Base-by-base conservation (phyloP, 768 basidiomycete genomes). In the Asterophora parasitica region DNA sequence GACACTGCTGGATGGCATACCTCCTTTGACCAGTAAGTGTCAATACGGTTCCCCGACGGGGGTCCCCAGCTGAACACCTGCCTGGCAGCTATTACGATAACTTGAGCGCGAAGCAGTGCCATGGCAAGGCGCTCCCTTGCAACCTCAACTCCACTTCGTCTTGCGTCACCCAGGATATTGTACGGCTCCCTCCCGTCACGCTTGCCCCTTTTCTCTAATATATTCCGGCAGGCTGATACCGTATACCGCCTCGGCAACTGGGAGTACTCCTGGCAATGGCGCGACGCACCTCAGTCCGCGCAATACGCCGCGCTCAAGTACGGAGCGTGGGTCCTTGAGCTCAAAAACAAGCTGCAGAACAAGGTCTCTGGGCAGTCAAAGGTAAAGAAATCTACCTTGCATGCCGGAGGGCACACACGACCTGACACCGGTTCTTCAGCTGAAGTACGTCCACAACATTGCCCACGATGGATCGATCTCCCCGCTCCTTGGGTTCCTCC, bases 191-290 rank as follows among this genome's bases (percentile, higher is more conserved):
- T n/a, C n/a, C 15, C 19, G 1, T 42, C 12, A 12, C 20, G n/a
- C 23, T 38, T 17, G 30, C 31, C 11, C 8, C n/a, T 16, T 28
- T 17, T 32, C 17, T n/a, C n/a, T 38, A 5, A 15, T 7, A 23
- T 17, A 10, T 20, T 17, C 26, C 27, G 12, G 19, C 44, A 74
- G 71, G 78, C 79, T 9, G 55, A 75, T 47, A 71, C 68, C 0
- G 78, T 81, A 2, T 82, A 74, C 53, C 70, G 76, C 15, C 67
- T 80, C 4, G 80, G 79, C 0, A 77, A 78, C 49, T 82, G 78
- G 77, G 80, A 82, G 58, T 81, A 82, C 50, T 76, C 67, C 48
- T 83, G 69, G 69, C 64, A 71, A 20, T 77, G 58, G 58, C 67
- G 76, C 1, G 74, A 75, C 42, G 74, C 74, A 0, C 69, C 71